Evolutionary conservation across 345 rosid genomes (phyloP).

Genomic region (Dipteronia sinensis): DNA sequence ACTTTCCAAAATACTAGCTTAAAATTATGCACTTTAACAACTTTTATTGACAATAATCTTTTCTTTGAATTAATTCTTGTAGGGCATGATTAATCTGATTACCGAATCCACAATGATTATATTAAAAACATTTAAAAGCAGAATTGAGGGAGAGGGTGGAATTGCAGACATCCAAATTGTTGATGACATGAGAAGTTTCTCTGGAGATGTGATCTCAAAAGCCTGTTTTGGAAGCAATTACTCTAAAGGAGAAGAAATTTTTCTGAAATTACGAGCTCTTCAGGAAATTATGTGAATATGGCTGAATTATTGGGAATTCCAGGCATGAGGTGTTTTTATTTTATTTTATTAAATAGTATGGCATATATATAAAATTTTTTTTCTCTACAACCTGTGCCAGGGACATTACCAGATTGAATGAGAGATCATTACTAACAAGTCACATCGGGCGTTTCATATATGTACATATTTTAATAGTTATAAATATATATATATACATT

Average conservation of each 20-base stretch:
- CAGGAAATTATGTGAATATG: slow-evolving; percentile 39
- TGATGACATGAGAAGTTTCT: slow-evolving; percentile 40
- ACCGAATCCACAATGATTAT: slow-evolving; percentile 27
- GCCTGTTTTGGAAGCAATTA: slow-evolving; percentile 49
- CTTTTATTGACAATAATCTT: slow-evolving; percentile 39
- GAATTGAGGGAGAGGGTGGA: slow-evolving; percentile 31
- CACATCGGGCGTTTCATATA: no score
- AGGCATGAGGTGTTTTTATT: slow-evolving; percentile 19
- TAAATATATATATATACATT: no score
- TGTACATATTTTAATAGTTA: no score
- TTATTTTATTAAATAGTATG: no score
- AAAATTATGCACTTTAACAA: no score
- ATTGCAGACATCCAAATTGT: slow-evolving; percentile 36
- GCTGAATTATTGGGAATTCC: slow-evolving; percentile 32
- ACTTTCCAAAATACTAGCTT: no score
- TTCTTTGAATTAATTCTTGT: slow-evolving; percentile 27
- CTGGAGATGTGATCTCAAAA: slow-evolving; percentile 52
- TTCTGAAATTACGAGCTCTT: slow-evolving; percentile 39
- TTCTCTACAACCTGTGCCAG: no score
- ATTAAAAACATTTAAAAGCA: slow-evolving; percentile 34
- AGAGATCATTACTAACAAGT: no score
- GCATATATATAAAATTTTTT: no score
- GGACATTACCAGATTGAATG: no score
- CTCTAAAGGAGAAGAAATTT: slow-evolving; percentile 37
- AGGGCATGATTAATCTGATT: slow-evolving; percentile 42